These are phyloP conservation scores for Trichoderma gamsii DNA, from an alignment of 495 filamentous ascomycete species.

Conservation along the genomic window DNA sequence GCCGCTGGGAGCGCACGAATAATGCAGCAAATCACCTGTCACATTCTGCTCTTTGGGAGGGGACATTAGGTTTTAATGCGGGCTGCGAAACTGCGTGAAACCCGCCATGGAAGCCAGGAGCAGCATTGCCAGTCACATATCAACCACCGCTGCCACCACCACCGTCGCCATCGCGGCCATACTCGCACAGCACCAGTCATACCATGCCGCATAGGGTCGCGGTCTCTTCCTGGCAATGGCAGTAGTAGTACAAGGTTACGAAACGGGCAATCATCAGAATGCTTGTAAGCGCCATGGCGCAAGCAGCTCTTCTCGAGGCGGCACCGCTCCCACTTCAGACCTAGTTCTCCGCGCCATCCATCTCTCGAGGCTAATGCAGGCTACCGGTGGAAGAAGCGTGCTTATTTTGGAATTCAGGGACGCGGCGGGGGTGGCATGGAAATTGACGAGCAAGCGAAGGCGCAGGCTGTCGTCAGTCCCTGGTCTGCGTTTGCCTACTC, in stretches of 20 bases:
- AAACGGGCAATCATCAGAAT: not conserved
- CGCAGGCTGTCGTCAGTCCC: not conserved
- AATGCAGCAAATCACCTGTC: not conserved
- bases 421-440: not conserved
- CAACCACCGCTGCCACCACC: not conserved
- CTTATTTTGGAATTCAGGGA: constrained; percentile 10
- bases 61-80: too few relatives aligned
- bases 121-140: too few relatives aligned
- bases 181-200: not conserved
- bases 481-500: not conserved
- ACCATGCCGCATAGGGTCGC: not conserved
- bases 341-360: constrained; percentile 12
- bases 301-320: not conserved
- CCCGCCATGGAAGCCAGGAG: too few relatives aligned
- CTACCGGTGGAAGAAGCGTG: not conserved
- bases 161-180: not conserved
- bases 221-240: not conserved
- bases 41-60: not conserved
- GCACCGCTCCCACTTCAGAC: not conserved
- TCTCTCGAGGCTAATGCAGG: not conserved
- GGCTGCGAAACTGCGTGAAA: too few relatives aligned
- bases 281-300: not conserved
- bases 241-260: not conserved
- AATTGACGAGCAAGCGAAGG: not conserved
- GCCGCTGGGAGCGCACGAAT: not conserved